Base-by-base conservation (phyloP, 257 asterid genomes). In the Primulina tabacum region DNA sequence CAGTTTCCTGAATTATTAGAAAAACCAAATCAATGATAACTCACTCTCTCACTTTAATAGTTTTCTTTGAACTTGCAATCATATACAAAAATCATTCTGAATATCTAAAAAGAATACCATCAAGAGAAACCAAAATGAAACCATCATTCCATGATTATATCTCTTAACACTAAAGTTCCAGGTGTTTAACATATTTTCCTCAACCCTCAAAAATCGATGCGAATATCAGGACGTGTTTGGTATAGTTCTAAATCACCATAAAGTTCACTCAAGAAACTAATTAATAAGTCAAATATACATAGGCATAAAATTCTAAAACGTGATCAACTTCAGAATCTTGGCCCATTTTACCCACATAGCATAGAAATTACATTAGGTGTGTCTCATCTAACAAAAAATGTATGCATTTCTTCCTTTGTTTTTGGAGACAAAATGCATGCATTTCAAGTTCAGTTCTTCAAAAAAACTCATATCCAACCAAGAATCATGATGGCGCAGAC, bases 1-100 rank as follows among this genome's bases (percentile, higher is more conserved):
- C 71, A 18, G 63, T 69, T 69, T 71, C 83, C 90, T 85, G 79
- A 29, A 70, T 62, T 16, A 40, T 50, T 61, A 35, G 43, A 40
- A 47, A 75, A 33, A 60, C 28, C 8, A 50, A 21, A 33, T 57
- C 24, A 64, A 60, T 69, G 26, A 32, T 50, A 33, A 35, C 24
- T 12, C 34, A 18, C 38, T 12, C 56, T 24, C 65, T 32, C 11
- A 62, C n/a, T 32, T 14, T n/a, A 47, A 5, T 21, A 29, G 30
- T 33, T 62, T 28, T 4, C 32, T 12, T 16, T 30, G 16, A 61
- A 47, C 7, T 14, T 47, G 20, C 18, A 47, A 47, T 47, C 20
- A 16, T 1, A 47, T 43, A 47, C 20, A 47, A 4, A 14, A 16
- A 16, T 14, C 20, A 16, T 47, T 47, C 56, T 4, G 20, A 47